Evolutionary conservation across 2,329 filamentous ascomycete genomes (phyloP).

Genomic region (Diaporthe humulicola): DNA sequence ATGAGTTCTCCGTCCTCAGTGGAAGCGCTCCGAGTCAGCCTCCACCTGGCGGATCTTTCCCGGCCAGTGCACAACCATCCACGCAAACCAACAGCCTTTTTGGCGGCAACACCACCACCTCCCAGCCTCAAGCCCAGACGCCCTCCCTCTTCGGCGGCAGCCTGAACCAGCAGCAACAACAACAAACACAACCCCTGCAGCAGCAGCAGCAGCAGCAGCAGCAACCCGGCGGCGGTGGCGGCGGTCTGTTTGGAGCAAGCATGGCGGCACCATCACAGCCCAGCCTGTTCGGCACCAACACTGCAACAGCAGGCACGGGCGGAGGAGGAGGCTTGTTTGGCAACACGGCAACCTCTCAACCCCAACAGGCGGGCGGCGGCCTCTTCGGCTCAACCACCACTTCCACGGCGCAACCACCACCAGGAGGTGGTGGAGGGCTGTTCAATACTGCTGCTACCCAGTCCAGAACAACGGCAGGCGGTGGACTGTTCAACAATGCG

Average conservation of each 20-base stretch:
- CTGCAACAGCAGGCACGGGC: constrained; percentile 38
- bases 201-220: constrained; percentile 46
- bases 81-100: constrained; percentile 54
- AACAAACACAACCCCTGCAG: constrained; percentile 42
- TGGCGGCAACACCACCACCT: constrained; percentile 43
- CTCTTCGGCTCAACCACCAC: constrained; percentile 49
- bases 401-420: constrained; percentile 41
- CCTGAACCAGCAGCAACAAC: constrained; percentile 45
- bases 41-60: constrained; percentile 47
- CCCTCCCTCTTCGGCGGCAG: constrained; percentile 49
- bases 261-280: constrained; percentile 42
- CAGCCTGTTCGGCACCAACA: constrained; percentile 42
- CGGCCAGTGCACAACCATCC: constrained; percentile 37
- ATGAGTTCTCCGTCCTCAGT: constrained; percentile 31
- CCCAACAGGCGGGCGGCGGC: constrained; percentile 45
- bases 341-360: constrained; percentile 30
- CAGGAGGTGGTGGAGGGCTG: constrained; percentile 42
- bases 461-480: constrained; percentile 45
- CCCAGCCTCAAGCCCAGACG: constrained; percentile 35
- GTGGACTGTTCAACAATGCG: constrained; percentile 53
- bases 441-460: constrained; percentile 40
- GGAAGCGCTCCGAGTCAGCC: constrained; percentile 49
- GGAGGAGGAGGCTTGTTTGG: constrained; percentile 38
- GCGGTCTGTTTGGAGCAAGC: constrained; percentile 49
- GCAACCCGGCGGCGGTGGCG: constrained; percentile 10